phyloP scores from a whole-genome alignment of 1,284 basidiomycete species.

The Heterobasidion irregulare region DNA sequence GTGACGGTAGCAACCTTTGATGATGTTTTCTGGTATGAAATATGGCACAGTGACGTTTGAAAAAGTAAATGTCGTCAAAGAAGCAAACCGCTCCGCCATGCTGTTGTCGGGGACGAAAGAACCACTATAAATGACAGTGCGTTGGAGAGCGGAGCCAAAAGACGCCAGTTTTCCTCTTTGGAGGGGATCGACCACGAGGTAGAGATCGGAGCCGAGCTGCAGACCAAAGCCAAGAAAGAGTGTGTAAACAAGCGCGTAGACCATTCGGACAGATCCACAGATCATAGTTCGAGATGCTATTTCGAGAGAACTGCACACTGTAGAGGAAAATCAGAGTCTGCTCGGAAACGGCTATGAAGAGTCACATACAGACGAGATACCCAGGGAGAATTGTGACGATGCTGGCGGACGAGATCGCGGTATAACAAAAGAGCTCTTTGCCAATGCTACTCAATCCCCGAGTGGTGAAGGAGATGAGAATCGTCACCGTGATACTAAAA shows the following conservation, averaged over 20 bases:
- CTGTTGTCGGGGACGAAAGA: slow-evolving; percentile 61
- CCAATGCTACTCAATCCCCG: slow-evolving; percentile 72
- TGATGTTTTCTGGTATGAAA: slow-evolving; percentile 34
- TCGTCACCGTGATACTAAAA: slow-evolving; percentile 71
- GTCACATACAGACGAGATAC: slow-evolving; percentile 65
- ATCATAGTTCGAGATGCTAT: slow-evolving; percentile 85
- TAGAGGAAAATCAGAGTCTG: slow-evolving; percentile 12
- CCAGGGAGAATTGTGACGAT: slow-evolving; percentile 81
- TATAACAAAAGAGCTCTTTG: slow-evolving; percentile 75
- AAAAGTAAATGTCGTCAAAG: slow-evolving; percentile 70
- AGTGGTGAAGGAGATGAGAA: slow-evolving; percentile 73
- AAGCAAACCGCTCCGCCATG: slow-evolving; percentile 23
- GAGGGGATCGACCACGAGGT: slow-evolving; percentile 64
- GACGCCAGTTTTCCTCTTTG: slow-evolving; percentile 45
- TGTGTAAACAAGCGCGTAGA: slow-evolving; percentile 84
- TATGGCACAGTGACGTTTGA: slow-evolving; percentile 39
- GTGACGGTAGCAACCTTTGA: slow-evolving; percentile 65
- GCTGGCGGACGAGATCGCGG: slow-evolving; percentile 76
- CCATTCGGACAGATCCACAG: slow-evolving; percentile 84
- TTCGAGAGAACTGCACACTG: slow-evolving; percentile 82
- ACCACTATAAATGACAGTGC: slow-evolving; percentile 50
- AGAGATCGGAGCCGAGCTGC: slow-evolving; percentile 82
- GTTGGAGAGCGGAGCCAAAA: slow-evolving; percentile 40
- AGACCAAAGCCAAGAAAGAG: slow-evolving; percentile 86
- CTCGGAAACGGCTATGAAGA: neutral